Evolutionary conservation across 176 grass and related monocot species (phyloP).

Genomic region (Eleusine coracana): DNA sequence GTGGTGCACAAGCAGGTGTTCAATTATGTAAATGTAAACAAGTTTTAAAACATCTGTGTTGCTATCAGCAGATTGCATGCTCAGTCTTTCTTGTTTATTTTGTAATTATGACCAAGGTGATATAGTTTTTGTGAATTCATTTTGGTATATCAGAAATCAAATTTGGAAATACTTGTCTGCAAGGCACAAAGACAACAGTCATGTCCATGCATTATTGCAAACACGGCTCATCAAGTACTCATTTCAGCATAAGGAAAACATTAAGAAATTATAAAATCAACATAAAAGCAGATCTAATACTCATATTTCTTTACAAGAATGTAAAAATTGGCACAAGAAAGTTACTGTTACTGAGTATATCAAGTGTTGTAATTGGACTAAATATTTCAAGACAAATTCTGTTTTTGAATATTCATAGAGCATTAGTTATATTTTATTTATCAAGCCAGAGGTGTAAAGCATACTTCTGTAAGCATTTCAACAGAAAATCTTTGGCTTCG

Average conservation of each 20-base stretch:
- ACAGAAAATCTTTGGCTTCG: constrained; percentile 90
- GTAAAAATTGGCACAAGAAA: constrained; percentile 24
- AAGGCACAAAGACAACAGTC: not conserved
- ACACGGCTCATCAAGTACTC: not conserved
- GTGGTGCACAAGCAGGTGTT: not conserved
- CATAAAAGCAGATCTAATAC: not conserved
- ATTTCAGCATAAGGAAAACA: not conserved
- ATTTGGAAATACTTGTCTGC: not conserved
- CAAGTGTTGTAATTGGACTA: constrained; percentile 36
- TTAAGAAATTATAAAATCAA: not conserved
- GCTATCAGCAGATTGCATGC: constrained; percentile 4
- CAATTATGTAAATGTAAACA: not conserved
- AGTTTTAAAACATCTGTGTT: not conserved
- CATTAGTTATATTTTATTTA: not conserved
- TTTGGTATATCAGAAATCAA: not conserved
- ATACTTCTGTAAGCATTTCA: constrained; percentile 95
- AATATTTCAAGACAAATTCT: constrained; percentile 15
- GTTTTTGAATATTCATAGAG: constrained; percentile 6
- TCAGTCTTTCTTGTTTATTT: not conserved
- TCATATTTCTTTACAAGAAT: constrained; percentile 20
- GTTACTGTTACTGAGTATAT: constrained; percentile 13
- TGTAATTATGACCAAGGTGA: not conserved
- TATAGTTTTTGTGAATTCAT: not conserved
- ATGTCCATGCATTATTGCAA: not conserved
- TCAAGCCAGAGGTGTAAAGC: constrained; percentile 33